These are phyloP conservation scores for Heritiera fomes DNA, from an alignment of 345 rosid genomes.

Conservation along the genomic window DNA sequence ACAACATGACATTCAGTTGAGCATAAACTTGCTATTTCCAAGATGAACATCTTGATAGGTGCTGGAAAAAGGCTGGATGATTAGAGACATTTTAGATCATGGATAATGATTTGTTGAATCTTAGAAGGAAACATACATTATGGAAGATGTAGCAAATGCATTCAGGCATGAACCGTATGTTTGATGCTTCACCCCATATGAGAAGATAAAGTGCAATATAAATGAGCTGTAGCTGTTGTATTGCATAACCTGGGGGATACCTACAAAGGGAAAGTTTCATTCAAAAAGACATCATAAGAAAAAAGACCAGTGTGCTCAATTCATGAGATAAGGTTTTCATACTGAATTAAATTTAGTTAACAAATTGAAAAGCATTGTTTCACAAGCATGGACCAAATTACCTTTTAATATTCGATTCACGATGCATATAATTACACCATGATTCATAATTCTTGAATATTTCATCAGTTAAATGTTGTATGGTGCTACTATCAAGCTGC, in stretches of 20 bases:
- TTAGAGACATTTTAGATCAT: neutral
- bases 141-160: constrained; percentile 99
- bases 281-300: neutral
- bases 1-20: neutral
- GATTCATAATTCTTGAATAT: constrained; percentile 82
- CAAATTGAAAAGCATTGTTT: constrained; percentile 36
- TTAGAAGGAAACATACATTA: constrained; percentile 45
- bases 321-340: neutral
- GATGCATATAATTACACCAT: constrained; percentile 82
- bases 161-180: constrained; percentile 97
- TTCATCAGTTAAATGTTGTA: constrained; percentile 54
- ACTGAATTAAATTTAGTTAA: constrained; percentile 1
- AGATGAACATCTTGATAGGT: neutral
- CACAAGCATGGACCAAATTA: neutral
- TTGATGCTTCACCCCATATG: constrained; percentile 99
- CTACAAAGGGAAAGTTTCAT: constrained; percentile 47
- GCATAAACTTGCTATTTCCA: neutral
- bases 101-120: neutral
- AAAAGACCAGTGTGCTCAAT: constrained; percentile 1
- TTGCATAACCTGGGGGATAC: constrained; percentile 41
- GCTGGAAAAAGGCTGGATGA: neutral
- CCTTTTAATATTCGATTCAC: constrained; percentile 37
- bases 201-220: constrained; percentile 89
- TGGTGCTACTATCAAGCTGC: constrained; percentile 63
- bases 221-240: constrained; percentile 68